These are phyloP conservation scores for Colletotrichum sp. DNA, from an alignment of 2,329 filamentous ascomycete genomes.

Conservation along the genomic window DNA sequence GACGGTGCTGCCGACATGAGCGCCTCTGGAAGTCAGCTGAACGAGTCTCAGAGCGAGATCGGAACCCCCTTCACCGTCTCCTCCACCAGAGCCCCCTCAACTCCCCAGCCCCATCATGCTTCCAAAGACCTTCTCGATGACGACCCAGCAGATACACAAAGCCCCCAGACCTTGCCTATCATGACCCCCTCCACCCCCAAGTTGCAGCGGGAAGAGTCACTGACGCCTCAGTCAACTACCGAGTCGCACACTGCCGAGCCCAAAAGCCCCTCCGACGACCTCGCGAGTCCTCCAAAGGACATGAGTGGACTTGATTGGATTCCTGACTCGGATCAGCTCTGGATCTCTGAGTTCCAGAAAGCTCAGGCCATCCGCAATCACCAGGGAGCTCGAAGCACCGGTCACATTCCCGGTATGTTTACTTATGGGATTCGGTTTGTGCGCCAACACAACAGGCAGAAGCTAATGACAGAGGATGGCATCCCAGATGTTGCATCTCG, in stretches of 20 bases:
- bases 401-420: slow-evolving; percentile 11
- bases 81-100: neutral
- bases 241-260: neutral
- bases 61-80: neutral
- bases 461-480: neutral
- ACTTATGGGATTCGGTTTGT: slow-evolving; percentile 11
- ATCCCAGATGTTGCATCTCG: slow-evolving; percentile 8
- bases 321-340: neutral
- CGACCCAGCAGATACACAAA: neutral
- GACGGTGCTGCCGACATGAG: neutral
- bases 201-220: neutral
- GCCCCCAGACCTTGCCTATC: neutral
- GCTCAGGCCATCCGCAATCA: neutral
- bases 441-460: neutral
- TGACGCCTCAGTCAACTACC: neutral
- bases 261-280: neutral
- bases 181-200: neutral
- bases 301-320: neutral
- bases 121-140: neutral
- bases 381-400: neutral
- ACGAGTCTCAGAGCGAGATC: neutral
- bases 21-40: neutral
- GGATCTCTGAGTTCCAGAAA: neutral
- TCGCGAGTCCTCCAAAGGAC: neutral
- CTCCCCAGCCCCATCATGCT: neutral